Conservation (phyloP, 2,329 filamentous ascomycete species). For the Pyricularia sp. region DNA sequence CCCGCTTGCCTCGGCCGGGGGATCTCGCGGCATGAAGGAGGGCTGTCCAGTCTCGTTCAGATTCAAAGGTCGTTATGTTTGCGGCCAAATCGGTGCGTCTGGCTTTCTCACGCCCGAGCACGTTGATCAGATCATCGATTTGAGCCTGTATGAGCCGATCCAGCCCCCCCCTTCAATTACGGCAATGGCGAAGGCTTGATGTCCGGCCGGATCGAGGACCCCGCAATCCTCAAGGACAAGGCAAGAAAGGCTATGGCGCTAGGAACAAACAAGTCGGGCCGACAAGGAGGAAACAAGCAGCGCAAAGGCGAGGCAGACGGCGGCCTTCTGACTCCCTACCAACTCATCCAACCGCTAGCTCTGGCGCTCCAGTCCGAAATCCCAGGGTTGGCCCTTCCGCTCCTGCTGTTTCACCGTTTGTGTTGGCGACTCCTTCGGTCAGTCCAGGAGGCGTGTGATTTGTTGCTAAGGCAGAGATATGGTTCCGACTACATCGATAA, state of each 20-base stretch:
- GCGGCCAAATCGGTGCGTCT: background rate
- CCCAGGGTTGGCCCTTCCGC: conserved; percentile 25
- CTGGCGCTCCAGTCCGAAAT: conserved; percentile 22
- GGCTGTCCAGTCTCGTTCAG: conserved; percentile 19
- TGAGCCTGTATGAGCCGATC: conserved; percentile 13
- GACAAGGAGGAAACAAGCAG: conserved; percentile 2
- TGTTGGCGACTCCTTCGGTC: conserved; percentile 25
- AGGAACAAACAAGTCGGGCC: background rate
- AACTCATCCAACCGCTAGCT: conserved; percentile 19
- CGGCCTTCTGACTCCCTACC: conserved; percentile 7
- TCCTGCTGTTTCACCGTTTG: conserved; percentile 23
- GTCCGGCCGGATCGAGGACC: background rate
- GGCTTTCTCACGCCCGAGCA: conserved; percentile 3
- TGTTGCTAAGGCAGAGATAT: conserved; percentile 18
- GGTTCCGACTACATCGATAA: conserved; percentile 22
- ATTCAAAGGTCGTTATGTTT: conserved; percentile 22
- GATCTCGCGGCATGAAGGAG: conserved; percentile 17
- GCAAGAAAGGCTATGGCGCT: background rate
- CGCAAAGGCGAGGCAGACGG: conserved; percentile 6
- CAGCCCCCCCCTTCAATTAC: background rate
- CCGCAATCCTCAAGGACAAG: background rate
- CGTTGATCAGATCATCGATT: conserved; percentile 21
- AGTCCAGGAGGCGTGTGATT: conserved; percentile 18
- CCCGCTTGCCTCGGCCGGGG: conserved; percentile 12
- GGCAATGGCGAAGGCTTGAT: background rate